Evolutionary conservation across 1,284 basidiomycete species (phyloP), one percentile per base, ranked within the genome.

Genomic region (Ustilago xerochloae): DNA sequence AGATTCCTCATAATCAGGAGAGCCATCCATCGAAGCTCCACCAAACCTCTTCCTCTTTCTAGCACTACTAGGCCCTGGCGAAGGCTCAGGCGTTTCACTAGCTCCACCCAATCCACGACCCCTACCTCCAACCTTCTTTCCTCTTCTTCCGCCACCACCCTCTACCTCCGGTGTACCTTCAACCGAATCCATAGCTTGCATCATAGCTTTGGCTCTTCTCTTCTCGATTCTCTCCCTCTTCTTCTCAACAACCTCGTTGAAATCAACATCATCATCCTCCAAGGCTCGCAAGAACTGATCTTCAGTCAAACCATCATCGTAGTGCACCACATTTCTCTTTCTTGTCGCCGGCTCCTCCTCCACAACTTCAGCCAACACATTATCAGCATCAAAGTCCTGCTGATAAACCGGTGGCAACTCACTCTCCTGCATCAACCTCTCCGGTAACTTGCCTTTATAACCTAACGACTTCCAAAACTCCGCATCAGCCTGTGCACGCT

Each of bases 391-490:
- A 68, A 84, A 82, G 78, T 94, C 93, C 3, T 86, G 90, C 78
- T 91, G 92, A 85, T 98, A 99, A 83, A 93, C 93, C 41, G 93
- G 90, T 0, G 97, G 96, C 30, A 99, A 88, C 84, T 99, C 97
- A 54, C 91, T 91, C 52, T 97, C 88, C 73, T 91, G 89, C 83
- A 99, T 93, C 39, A 99, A 89, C 0, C 89, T 89, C 53, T 87
- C 89, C 0, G 93, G 94, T 0, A 91, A 89, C 69, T 83, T 84
- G 53, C 84, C 83, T 51, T 81, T 77, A 63, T 92, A 89, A 35
- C 93, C 93, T 6, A 87, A 85, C 7, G 89, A 88, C 52, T 89
- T 89, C 93, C 94, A 97, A 20, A 85, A 86, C 45, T 90, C 89
- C 46, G 89, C 77, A 16, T 88, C 87, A n/a, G 91, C 89, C 18